Base-by-base conservation (phyloP, 345 rosid genomes). In the Arabidopsis arenosa region DNA sequence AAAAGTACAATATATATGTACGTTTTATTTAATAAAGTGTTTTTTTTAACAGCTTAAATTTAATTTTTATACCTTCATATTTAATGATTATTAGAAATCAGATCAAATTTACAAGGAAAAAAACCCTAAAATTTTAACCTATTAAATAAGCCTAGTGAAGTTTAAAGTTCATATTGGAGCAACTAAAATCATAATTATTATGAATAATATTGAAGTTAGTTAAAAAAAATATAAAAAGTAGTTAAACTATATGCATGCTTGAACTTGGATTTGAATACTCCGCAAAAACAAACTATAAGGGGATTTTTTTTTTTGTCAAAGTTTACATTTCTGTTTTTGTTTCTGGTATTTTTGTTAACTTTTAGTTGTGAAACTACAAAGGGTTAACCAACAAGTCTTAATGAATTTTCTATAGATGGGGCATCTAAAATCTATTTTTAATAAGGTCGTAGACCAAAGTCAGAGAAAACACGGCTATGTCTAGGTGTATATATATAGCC, bases 401-500 rank as follows among this genome's bases (percentile, higher is more conserved):
- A 35, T 48, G 21, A 9, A 10, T 11, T 43, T 58, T 18, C 71
- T 65, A 64, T 65, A 7, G 43, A 36, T 75, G 44, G 61, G 13
- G 14, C 5, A 45, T 58, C 43, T 66, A 37, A 28, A 47, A 58
- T 37, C 67, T 75, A 66, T 66, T 66, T 18, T 66, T 66, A 56
- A 57, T 64, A 48, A 59, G 7, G 23, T 71, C n/a, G 3, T 7
- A 45, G 58, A 17, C 66, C 14, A 8, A 14, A 21, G 72, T 66
- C 60, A 66, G 23, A 66, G 23, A 2, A 45, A 26, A 75, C 78
- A 66, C 67, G 44, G 5, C 8, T 58, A 7, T 57, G 32, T 6
- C 4, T 28, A 57, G 52, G 65, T 69, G 49, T 76, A 14, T 76
- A 76, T 63, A 63, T 54, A 55, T 13, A 14, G 43, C 58, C 35